Percentiles rank a stretch among this genome's conserved stretches.
phyloP scores from a whole-genome alignment of 768 basidiomycete species.

The Podaxis sp. region DNA sequence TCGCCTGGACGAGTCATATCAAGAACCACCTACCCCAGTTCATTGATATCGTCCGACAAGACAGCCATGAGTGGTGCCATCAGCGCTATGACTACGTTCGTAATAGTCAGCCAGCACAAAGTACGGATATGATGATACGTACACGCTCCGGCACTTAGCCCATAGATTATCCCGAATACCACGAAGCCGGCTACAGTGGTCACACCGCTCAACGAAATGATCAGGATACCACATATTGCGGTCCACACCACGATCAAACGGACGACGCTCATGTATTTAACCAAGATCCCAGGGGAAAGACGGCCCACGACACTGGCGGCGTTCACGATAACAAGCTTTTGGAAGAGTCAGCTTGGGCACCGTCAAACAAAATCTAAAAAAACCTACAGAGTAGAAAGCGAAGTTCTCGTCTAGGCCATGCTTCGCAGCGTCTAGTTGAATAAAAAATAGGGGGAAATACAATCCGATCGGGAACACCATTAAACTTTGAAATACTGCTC shows the following conservation, averaged over 20 bases:
- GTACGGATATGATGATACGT: neutral
- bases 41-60: conserved; percentile 8
- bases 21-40: conserved; percentile 11
- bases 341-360: neutral
- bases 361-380: neutral
- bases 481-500: conserved; percentile 9
- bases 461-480: conserved; percentile 24
- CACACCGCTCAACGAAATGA: conserved; percentile 35
- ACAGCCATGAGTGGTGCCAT: conserved; percentile 14
- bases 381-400: conserved; percentile 39
- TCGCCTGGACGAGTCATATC: neutral
- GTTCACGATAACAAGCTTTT: conserved; percentile 24
- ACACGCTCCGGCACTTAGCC: conserved; percentile 30
- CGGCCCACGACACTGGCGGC: conserved; percentile 20
- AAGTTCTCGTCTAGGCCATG: conserved; percentile 31
- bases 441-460: conserved; percentile 37
- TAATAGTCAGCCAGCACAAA: neutral
- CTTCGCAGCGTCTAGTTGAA: conserved; percentile 35
- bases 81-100: conserved; percentile 12
- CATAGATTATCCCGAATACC: conserved; percentile 37
- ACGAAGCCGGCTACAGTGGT: conserved; percentile 28
- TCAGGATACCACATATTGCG: conserved; percentile 18
- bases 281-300: conserved; percentile 17
- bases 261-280: conserved; percentile 15
- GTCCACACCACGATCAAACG: conserved; percentile 18